Conservation (phyloP, 2,329 filamentous ascomycete genomes). For the Paraphoma sp. region DNA sequence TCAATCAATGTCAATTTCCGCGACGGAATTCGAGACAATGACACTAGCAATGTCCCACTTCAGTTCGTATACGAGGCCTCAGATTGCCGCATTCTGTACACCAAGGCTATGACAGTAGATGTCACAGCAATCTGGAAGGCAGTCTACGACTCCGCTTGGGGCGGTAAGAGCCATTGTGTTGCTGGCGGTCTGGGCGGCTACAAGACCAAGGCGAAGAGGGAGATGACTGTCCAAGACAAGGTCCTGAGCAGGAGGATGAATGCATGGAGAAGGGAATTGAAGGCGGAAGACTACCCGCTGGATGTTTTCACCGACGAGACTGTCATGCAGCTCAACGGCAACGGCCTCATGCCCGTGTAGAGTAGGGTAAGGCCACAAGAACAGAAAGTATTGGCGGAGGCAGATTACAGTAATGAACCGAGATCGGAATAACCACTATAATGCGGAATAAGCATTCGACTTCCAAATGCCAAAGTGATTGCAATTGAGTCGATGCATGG, state of each 20-base stretch:
- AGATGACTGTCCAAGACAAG: constrained; percentile 29
- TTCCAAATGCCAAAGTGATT: too few species aligned
- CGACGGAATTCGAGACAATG: constrained; percentile 53
- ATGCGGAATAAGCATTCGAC: too few species aligned
- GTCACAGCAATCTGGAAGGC: constrained; percentile 62
- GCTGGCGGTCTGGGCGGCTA: constrained; percentile 36
- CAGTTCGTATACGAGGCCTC: constrained; percentile 69
- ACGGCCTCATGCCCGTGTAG: background rate
- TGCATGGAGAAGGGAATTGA: constrained; percentile 37
- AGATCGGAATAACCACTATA: too few species aligned
- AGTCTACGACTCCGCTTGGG: constrained; percentile 45
- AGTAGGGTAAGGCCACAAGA: too few species aligned
- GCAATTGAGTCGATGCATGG: too few species aligned
- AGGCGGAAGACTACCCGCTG: constrained; percentile 40
- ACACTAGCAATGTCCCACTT: constrained; percentile 53
- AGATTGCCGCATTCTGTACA: constrained; percentile 68
- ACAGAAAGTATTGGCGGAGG: too few species aligned
- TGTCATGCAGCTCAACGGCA: background rate
- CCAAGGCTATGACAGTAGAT: constrained; percentile 61
- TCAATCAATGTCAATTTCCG: constrained; percentile 46
- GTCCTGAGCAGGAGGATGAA: constrained; percentile 34
- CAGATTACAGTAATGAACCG: too few species aligned
- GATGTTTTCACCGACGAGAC: constrained; percentile 40
- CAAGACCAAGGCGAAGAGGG: constrained; percentile 26
- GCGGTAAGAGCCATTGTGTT: constrained; percentile 38